Percentiles rank a stretch among this genome's conserved stretches.
These are phyloP conservation scores for Ophiostoma ulmi DNA, from an alignment of 2,329 filamentous ascomycete genomes.

Conservation along the genomic window DNA sequence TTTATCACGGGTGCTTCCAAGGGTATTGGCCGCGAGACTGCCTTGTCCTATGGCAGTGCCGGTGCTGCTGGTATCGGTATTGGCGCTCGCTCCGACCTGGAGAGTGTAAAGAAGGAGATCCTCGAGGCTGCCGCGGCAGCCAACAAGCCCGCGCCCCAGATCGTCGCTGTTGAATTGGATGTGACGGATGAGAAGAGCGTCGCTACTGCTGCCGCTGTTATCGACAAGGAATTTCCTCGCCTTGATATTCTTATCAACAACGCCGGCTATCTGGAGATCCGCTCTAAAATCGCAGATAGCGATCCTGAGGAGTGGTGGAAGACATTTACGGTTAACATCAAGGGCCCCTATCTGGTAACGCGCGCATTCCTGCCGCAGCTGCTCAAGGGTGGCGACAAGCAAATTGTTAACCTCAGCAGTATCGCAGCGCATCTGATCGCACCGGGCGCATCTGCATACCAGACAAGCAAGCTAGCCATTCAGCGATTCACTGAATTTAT, in stretches of 20 bases:
- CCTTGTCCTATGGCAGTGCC: slow-evolving; percentile 45
- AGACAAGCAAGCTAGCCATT: slow-evolving; percentile 43
- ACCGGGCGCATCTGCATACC: slow-evolving; percentile 41
- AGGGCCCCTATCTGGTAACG: slow-evolving; percentile 43
- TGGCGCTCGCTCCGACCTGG: slow-evolving; percentile 46
- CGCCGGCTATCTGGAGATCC: slow-evolving; percentile 39
- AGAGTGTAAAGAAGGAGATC: slow-evolving; percentile 37
- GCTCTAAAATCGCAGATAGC: slow-evolving; percentile 35
- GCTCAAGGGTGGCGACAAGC: slow-evolving; percentile 33
- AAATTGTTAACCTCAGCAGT: slow-evolving; percentile 40
- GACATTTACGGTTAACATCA: slow-evolving; percentile 48
- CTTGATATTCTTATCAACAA: slow-evolving; percentile 41
- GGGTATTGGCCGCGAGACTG: slow-evolving; percentile 30
- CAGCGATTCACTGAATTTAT: slow-evolving; percentile 43
- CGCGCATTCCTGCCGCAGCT: slow-evolving; percentile 47
- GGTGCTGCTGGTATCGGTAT: slow-evolving; percentile 47
- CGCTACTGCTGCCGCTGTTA: slow-evolving; percentile 33
- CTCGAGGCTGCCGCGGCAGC: slow-evolving; percentile 34
- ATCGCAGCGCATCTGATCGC: slow-evolving; percentile 36
- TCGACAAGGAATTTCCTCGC: slow-evolving; percentile 33
- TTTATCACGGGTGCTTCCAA: slow-evolving; percentile 31
- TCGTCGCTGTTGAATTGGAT: slow-evolving; percentile 34
- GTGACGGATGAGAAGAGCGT: slow-evolving; percentile 36
- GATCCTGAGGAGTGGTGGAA: slow-evolving; percentile 43
- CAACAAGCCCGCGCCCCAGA: slow-evolving; percentile 30